These are phyloP conservation scores for Atractiella rhizophila DNA, from an alignment of 768 basidiomycete genomes.

Conservation along the genomic window DNA sequence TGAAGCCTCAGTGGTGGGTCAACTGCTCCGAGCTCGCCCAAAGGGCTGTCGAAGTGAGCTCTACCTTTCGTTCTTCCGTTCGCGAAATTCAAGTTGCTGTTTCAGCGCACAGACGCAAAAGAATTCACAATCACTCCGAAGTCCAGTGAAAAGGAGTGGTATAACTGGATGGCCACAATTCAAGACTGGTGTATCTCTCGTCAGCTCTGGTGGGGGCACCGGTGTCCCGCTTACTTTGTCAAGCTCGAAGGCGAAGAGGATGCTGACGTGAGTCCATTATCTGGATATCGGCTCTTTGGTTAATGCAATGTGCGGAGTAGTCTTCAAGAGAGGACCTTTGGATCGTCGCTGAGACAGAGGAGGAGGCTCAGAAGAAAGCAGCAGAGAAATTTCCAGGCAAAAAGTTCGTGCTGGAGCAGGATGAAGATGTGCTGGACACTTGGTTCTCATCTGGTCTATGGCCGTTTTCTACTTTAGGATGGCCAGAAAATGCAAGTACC, in stretches of 20 bases:
- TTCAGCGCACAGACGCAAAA: slow-evolving; percentile 60
- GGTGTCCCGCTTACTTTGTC: slow-evolving; percentile 81
- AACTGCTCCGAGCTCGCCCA: slow-evolving; percentile 72
- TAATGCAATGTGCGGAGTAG: background rate
- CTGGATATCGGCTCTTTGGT: slow-evolving; percentile 11
- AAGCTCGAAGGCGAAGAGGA: slow-evolving; percentile 48
- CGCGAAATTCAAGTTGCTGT: background rate
- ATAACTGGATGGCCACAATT: slow-evolving; percentile 75
- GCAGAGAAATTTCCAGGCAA: slow-evolving; percentile 36
- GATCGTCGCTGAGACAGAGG: slow-evolving; percentile 61
- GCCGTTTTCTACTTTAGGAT: slow-evolving; percentile 93
- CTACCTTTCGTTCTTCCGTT: background rate
- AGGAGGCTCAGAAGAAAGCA: slow-evolving; percentile 55
- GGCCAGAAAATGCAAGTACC: slow-evolving; percentile 57
- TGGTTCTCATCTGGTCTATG: slow-evolving; percentile 97
- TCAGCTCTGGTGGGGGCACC: slow-evolving; percentile 98
- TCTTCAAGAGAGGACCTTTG: slow-evolving; percentile 42
- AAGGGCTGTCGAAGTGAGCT: slow-evolving; percentile 50
- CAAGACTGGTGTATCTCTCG: slow-evolving; percentile 99
- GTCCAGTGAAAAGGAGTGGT: slow-evolving; percentile 77
- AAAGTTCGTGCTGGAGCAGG: slow-evolving; percentile 57
- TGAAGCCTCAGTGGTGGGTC: slow-evolving; percentile 99
- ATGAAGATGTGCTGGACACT: slow-evolving; percentile 91
- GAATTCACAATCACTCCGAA: slow-evolving; percentile 64
- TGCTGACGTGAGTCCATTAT: slow-evolving; percentile 27